These are phyloP conservation scores for Starmerella powellii DNA, from an alignment of 805 yeast genomes.

Conservation along the genomic window DNA sequence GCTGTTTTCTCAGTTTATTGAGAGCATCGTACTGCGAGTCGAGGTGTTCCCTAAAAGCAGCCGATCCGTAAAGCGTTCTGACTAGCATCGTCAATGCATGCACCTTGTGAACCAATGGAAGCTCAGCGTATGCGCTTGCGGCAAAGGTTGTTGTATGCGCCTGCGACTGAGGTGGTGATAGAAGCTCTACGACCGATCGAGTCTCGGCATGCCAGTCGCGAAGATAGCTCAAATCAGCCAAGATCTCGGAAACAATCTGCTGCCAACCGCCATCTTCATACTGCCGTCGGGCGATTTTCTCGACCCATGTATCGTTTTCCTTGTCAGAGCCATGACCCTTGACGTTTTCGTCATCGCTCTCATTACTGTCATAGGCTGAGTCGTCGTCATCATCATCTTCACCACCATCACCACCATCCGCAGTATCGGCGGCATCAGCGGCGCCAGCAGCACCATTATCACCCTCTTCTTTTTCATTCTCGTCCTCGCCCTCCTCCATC, in stretches of 20 bases:
- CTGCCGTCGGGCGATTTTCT: slow-evolving; percentile 56
- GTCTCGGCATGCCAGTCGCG: slow-evolving; percentile 43
- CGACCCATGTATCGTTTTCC: slow-evolving; percentile 47
- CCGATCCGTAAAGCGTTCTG: slow-evolving; percentile 48
- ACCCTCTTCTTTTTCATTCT: slow-evolving; percentile 23
- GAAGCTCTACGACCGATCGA: slow-evolving; percentile 36
- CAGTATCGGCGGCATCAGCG: neutral
- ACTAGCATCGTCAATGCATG: slow-evolving; percentile 50
- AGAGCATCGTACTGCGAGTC: slow-evolving; percentile 59
- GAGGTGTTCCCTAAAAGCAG: slow-evolving; percentile 47
- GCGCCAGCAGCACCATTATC: slow-evolving; percentile 21
- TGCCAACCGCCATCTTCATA: slow-evolving; percentile 85
- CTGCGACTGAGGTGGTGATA: slow-evolving; percentile 36
- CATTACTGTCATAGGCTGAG: slow-evolving; percentile 6
- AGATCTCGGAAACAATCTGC: slow-evolving; percentile 57
- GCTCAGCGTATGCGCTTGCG: slow-evolving; percentile 41
- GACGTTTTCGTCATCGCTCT: neutral
- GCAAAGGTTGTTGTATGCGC: slow-evolving; percentile 40
- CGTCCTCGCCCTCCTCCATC: slow-evolving; percentile 26
- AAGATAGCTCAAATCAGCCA: slow-evolving; percentile 47
- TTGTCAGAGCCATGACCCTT: slow-evolving; percentile 3
- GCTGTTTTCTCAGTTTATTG: slow-evolving; percentile 48
- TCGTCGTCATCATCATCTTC: slow-evolving; percentile 17
- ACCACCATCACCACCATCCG: slow-evolving; percentile 30
- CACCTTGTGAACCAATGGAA: slow-evolving; percentile 45